Base-by-base conservation (phyloP, 176 grass and related monocot species). In the Lolium multiflorum region DNA sequence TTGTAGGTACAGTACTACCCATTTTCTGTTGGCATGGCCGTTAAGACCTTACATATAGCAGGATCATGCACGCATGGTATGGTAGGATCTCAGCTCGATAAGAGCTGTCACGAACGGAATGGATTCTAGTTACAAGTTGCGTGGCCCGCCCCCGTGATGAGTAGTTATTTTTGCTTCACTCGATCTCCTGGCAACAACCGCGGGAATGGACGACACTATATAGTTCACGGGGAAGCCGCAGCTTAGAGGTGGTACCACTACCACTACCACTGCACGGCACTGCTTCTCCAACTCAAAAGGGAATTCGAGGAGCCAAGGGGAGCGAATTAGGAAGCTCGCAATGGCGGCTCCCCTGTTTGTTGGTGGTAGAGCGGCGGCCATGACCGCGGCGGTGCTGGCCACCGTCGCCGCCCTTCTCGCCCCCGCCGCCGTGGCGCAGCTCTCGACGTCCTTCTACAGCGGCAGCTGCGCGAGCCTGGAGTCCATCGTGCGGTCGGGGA, bases 131-230 rank as follows among this genome's bases (percentile, higher is more conserved):
- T 8, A 31, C 24, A 49, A 62, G 24, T 67, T 67, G 60, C 61
- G 71, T 21, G 14, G 6, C 12, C 49, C 12, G 12, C 11, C 11
- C 55, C 46, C 82, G 17, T 74, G 56, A 62, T 61, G 11, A 49
- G 25, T 72, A 59, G 69, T 71, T 83, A 8, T 71, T 24, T 52
- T 7, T 51, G 26, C 55, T 9, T 24, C 11, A 6, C 9, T 79
- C 56, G 31, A 35, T 43, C 41, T 46, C n/a, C 38, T 20, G 62
- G 72, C 44, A 84, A 63, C 82, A 52, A 76, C 82, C 58, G 70
- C 51, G 16, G 8, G 38, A 43, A 49, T 82, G 25, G 82, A n/a
- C 71, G 82, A 35, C 71, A 21, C 44, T 85, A 65, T 85, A 85
- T 76, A 85, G 60, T 31, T 68, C 48, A 76, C 55, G 31, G 71